Percentiles rank a stretch among this genome's conserved stretches.
These are phyloP conservation scores for Podospora anserina DNA, from an alignment of 495 filamentous ascomycete genomes.

Conservation along the genomic window DNA sequence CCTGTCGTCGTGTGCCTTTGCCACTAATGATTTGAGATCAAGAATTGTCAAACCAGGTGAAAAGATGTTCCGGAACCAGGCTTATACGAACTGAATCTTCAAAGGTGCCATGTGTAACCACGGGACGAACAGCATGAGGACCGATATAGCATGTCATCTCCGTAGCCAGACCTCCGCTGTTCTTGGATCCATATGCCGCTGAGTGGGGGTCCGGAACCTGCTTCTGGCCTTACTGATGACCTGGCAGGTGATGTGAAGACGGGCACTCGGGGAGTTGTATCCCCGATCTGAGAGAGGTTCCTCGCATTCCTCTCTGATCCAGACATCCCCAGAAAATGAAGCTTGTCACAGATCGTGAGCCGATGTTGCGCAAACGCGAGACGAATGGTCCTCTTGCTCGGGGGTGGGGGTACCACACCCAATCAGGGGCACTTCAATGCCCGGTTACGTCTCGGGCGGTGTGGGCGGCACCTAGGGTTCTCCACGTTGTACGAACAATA, in stretches of 20 bases:
- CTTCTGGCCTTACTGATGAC: too few species aligned
- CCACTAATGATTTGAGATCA: not conserved
- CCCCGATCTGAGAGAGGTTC: not conserved
- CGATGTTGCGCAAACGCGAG: not conserved
- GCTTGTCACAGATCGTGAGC: not conserved
- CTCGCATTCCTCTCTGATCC: not conserved
- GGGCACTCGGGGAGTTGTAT: not conserved
- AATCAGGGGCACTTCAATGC: not conserved
- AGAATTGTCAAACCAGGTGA: not conserved
- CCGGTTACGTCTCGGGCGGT: not conserved
- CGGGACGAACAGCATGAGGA: not conserved
- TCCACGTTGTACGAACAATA: not conserved
- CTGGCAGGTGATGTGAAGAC: too few species aligned
- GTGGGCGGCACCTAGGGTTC: not conserved
- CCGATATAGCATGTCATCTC: not conserved
- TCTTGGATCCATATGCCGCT: not conserved
- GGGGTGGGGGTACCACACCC: not conserved
- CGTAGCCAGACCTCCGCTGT: not conserved
- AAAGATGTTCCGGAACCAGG: not conserved
- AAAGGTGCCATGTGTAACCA: not conserved
- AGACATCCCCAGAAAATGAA: not conserved
- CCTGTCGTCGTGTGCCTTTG: not conserved
- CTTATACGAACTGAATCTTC: too few species aligned
- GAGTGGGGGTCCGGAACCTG: not conserved
- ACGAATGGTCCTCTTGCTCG: conserved; percentile 2